Conservation (phyloP, 495 filamentous ascomycete genomes). For the Lindgomyces ingoldianus region DNA sequence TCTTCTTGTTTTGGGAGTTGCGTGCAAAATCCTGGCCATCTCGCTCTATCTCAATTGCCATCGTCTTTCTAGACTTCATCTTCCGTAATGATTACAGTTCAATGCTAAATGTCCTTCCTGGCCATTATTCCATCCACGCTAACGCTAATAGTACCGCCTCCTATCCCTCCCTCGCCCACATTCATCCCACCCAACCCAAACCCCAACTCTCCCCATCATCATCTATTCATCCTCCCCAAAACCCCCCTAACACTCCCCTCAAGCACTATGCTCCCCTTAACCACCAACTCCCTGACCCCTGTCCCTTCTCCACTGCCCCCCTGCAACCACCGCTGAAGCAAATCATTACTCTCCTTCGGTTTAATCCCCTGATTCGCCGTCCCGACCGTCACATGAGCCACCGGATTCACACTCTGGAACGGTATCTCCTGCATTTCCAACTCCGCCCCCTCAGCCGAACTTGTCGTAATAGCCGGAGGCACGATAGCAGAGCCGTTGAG, state of each 20-base stretch:
- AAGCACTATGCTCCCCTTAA: constrained; percentile 45
- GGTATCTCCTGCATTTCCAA: constrained; percentile 48
- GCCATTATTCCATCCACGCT: too few relatives aligned
- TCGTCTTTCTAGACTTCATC: too few relatives aligned
- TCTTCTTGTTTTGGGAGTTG: too few relatives aligned
- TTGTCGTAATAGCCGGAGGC: constrained; percentile 10
- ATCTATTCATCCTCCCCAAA: constrained; percentile 31
- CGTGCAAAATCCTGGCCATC: too few relatives aligned
- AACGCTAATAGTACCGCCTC: too few relatives aligned
- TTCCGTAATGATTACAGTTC: too few relatives aligned
- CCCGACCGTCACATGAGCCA: constrained; percentile 89
- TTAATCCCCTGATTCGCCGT: constrained; percentile 72
- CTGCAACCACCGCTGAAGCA: constrained; percentile 69
- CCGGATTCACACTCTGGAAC: constrained; percentile 71
- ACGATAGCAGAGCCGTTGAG: constrained; percentile 49
- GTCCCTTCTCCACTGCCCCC: constrained; percentile 53
- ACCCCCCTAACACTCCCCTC: constrained; percentile 47
- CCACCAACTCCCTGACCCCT: constrained; percentile 47
- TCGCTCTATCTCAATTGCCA: too few relatives aligned
- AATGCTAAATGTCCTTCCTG: too few relatives aligned
- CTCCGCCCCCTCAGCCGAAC: constrained; percentile 17
- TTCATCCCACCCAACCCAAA: too few relatives aligned
- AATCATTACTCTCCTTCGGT: constrained; percentile 88
- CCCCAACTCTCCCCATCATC: too few relatives aligned
- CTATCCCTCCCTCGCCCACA: too few relatives aligned